phyloP scores from a whole-genome alignment of 2,329 filamentous ascomycete genomes.

The Colletotrichum agaves region DNA sequence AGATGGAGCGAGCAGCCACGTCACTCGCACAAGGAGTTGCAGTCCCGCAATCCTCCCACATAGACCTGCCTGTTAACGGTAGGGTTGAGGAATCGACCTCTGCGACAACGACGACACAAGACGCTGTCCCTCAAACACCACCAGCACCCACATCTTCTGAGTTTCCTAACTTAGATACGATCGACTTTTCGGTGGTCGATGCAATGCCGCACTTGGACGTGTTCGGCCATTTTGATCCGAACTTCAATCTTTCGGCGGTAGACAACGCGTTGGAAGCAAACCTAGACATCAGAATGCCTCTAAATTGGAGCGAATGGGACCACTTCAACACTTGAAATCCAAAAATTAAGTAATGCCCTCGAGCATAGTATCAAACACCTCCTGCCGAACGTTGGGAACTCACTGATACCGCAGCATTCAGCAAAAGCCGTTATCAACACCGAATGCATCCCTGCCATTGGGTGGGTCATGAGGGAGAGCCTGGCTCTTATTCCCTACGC shows the following conservation, averaged over 20 bases:
- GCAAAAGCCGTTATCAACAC: too few species aligned
- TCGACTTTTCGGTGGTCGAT: constrained; percentile 56
- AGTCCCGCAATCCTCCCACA: constrained; percentile 11
- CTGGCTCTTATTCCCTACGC: too few species aligned
- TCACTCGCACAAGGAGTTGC: constrained; percentile 46
- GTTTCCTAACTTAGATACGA: constrained; percentile 41
- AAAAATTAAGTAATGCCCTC: too few species aligned
- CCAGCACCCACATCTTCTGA: constrained; percentile 20
- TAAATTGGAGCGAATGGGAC: constrained; percentile 61
- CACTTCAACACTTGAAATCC: constrained; percentile 43
- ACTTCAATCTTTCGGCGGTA: constrained; percentile 63
- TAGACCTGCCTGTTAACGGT: constrained; percentile 6
- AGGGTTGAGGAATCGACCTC: not conserved
- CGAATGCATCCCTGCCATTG: too few species aligned
- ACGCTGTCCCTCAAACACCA: not conserved
- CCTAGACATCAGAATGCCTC: constrained; percentile 63
- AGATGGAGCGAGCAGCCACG: constrained; percentile 66
- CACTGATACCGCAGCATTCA: too few species aligned
- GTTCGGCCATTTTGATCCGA: constrained; percentile 66
- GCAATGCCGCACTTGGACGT: constrained; percentile 61
- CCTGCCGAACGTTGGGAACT: too few species aligned
- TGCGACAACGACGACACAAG: constrained; percentile 33
- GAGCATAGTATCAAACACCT: too few species aligned
- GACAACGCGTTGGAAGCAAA: constrained; percentile 66
- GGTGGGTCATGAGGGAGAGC: too few species aligned